phyloP scores from a whole-genome alignment of 1,284 basidiomycete genomes.

The Ustilago xerochloae region DNA sequence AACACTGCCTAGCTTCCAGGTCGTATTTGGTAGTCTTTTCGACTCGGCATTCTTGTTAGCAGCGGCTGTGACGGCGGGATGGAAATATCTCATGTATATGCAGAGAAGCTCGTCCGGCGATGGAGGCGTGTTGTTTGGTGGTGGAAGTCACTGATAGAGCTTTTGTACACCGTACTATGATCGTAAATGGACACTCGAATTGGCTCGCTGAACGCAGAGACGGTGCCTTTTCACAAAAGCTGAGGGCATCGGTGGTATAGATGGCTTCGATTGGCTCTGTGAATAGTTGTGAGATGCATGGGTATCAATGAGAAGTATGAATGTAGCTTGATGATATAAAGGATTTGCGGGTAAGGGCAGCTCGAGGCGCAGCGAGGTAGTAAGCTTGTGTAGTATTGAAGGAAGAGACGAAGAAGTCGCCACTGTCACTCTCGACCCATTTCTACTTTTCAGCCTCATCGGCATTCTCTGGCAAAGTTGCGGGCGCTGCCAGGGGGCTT shows the following conservation, averaged over 20 bases:
- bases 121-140: constrained; percentile 38
- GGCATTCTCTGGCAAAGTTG: not conserved
- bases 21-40: constrained; percentile 69
- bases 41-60: constrained; percentile 68
- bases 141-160: constrained; percentile 8
- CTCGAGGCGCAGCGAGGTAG: too few relatives aligned
- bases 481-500: constrained; percentile 9
- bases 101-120: constrained; percentile 34
- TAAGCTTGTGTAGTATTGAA: too few relatives aligned
- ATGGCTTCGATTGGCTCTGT: too few relatives aligned
- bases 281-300: too few relatives aligned
- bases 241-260: too few relatives aligned
- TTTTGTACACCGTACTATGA: not conserved
- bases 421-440: not conserved
- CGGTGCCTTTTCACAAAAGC: too few relatives aligned
- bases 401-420: too few relatives aligned
- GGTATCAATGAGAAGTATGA: constrained; percentile 13
- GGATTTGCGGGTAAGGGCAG: too few relatives aligned
- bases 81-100: constrained; percentile 40
- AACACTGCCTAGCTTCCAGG: constrained; percentile 69
- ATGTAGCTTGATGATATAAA: too few relatives aligned
- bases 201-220: not conserved
- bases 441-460: not conserved
- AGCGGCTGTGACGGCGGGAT: constrained; percentile 53
- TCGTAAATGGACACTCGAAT: not conserved